A percentile compares a stretch with the other conserved stretches of the same genome.
These are phyloP conservation scores for Glarea lozoyensis DNA, from an alignment of 495 filamentous ascomycete species.

Conservation along the genomic window DNA sequence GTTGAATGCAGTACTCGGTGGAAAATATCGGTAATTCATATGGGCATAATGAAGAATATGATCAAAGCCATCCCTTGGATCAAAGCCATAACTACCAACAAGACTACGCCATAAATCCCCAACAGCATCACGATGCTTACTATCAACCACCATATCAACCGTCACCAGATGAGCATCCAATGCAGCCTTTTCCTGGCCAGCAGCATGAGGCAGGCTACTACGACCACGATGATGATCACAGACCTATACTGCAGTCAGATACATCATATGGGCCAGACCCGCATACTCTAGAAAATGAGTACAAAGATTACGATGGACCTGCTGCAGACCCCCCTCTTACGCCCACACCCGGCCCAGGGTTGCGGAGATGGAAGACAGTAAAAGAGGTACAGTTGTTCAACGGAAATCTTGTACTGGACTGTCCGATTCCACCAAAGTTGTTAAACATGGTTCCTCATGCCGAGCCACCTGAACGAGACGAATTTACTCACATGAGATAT, in stretches of 20 bases:
- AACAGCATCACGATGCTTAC: constrained; percentile 80
- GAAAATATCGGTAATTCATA: constrained; percentile 66
- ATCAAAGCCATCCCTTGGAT: constrained; percentile 33
- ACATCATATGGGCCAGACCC: constrained; percentile 35
- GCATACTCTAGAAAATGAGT: constrained; percentile 29
- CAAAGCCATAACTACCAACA: constrained; percentile 36
- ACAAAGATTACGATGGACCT: constrained; percentile 22
- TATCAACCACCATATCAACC: constrained; percentile 77
- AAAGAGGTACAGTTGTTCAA: constrained; percentile 96
- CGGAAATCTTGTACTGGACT: constrained; percentile 94
- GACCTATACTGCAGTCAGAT: constrained; percentile 42
- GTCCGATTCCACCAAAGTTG: constrained; percentile 81
- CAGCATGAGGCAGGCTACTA: constrained; percentile 9
- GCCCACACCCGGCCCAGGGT: constrained; percentile 49
- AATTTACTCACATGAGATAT: constrained; percentile 52
- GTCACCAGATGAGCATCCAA: constrained; percentile 37
- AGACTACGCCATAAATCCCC: constrained; percentile 70
- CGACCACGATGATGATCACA: constrained; percentile 32
- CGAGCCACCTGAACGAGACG: constrained; percentile 56
- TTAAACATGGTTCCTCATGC: constrained; percentile 76
- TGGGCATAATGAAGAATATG: constrained; percentile 57
- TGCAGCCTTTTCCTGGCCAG: constrained; percentile 7
- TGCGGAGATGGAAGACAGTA: constrained; percentile 94
- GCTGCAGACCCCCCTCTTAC: constrained; percentile 32
- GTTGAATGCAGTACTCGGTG: constrained; percentile 68